Evolutionary conservation across 202 grass and related monocot genomes (phyloP).

Genomic region (Elaeis oleifera): DNA sequence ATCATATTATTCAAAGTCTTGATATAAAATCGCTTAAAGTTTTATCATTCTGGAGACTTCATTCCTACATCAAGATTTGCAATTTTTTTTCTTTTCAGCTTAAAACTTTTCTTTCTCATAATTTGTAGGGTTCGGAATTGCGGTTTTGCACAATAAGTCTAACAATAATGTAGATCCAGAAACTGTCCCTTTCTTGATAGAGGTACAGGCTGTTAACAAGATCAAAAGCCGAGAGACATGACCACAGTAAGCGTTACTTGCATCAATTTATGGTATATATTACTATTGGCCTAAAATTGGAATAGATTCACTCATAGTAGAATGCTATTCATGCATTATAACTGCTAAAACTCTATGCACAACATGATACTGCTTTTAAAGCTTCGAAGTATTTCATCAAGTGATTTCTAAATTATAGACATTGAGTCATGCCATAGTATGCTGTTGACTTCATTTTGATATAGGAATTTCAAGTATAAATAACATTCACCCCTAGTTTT

Average conservation of each 20-base stretch:
- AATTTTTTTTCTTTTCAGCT: not conserved
- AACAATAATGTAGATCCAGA: constrained; percentile 1
- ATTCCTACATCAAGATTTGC: not conserved
- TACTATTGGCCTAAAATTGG: constrained; percentile 1
- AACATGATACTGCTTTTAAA: no score
- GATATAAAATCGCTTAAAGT: no score
- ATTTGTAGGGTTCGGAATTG: constrained; percentile 51
- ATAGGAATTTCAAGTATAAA: no score
- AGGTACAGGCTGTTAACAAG: constrained; percentile 28
- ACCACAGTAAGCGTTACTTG: constrained; percentile 44
- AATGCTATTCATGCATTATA: constrained; percentile 3
- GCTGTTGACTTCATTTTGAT: no score
- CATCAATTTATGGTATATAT: constrained; percentile 44
- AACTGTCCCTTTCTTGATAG: constrained; percentile 7
- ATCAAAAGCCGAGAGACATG: constrained; percentile 49
- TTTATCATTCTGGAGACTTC: not conserved
- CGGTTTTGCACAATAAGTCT: constrained; percentile 36
- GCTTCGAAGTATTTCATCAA: no score
- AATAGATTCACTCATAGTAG: constrained; percentile 3
- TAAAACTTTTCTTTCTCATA: constrained; percentile 3
- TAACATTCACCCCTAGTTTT: no score
- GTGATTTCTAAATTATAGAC: no score
- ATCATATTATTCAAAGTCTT: no score
- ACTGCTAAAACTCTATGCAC: no score
- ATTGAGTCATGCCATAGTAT: no score